Evolutionary conservation across 805 yeast species (phyloP).

Genomic region (Cyberlindnera mississippiensis): DNA sequence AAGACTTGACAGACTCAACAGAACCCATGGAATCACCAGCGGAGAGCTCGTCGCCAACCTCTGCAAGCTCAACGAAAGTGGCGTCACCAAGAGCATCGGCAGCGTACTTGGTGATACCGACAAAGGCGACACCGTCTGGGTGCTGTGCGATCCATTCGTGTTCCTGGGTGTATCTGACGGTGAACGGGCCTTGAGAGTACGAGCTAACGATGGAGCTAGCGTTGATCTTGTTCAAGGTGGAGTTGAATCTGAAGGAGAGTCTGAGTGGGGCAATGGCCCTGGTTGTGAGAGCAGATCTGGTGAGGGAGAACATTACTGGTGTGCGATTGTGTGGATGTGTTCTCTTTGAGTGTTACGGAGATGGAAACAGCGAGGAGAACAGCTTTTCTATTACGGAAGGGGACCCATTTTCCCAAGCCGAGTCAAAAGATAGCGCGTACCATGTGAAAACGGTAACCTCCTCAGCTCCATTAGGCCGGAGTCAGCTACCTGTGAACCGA

Average conservation of each 20-base stretch:
- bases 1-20: conserved; percentile 92
- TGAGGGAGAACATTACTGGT: conserved; percentile 16
- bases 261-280: conserved; percentile 18
- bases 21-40: conserved; percentile 86
- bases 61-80: conserved; percentile 89
- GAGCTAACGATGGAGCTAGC: conserved; percentile 21
- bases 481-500: too few relatives aligned
- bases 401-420: too few relatives aligned
- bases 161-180: conserved; percentile 71
- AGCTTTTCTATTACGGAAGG: too few relatives aligned
- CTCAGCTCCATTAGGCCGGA: too few relatives aligned
- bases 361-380: too few relatives aligned
- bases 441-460: too few relatives aligned
- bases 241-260: conserved; percentile 23
- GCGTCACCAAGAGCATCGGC: conserved; percentile 97
- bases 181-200: conserved; percentile 22
- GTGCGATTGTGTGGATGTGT: background rate
- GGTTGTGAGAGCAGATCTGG: conserved; percentile 17
- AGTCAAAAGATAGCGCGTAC: too few relatives aligned
- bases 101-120: conserved; percentile 95
- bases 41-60: conserved; percentile 54
- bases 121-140: conserved; percentile 73
- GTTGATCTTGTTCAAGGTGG: conserved; percentile 23
- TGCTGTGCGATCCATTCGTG: conserved; percentile 95
- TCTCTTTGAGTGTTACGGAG: too few relatives aligned